These are phyloP conservation scores for Amaranthus palmeri DNA, from an alignment of 148 eudicot genomes.

Conservation along the genomic window DNA sequence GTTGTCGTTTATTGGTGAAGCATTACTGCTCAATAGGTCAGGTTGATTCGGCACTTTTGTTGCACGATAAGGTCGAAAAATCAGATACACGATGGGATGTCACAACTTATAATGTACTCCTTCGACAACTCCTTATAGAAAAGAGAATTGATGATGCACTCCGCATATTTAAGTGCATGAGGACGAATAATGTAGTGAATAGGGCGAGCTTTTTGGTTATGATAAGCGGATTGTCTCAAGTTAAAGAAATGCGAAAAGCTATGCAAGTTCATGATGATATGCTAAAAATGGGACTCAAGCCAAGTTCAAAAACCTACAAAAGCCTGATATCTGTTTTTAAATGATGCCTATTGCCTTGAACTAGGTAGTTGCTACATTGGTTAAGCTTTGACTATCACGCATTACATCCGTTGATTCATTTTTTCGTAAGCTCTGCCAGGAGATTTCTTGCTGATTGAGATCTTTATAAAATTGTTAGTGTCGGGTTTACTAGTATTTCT, in stretches of 20 bases:
- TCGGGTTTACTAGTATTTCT: background rate
- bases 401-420: background rate
- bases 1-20: constrained; percentile 47
- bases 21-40: constrained; percentile 49
- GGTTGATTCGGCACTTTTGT: constrained; percentile 48
- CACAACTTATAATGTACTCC: constrained; percentile 49
- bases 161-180: constrained; percentile 65
- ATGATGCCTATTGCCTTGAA: constrained; percentile 29
- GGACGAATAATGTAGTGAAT: constrained; percentile 37
- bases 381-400: background rate
- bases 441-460: background rate
- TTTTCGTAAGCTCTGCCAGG: background rate
- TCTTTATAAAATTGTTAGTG: background rate
- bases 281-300: constrained; percentile 78
- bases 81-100: constrained; percentile 45
- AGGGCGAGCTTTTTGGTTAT: constrained; percentile 59
- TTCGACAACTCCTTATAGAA: constrained; percentile 45
- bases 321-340: constrained; percentile 59
- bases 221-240: constrained; percentile 61
- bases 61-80: constrained; percentile 55
- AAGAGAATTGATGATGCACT: constrained; percentile 52
- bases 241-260: constrained; percentile 67
- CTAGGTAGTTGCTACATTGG: background rate
- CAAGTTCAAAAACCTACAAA: constrained; percentile 55
- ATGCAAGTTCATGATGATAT: constrained; percentile 89